Evolutionary conservation across 306 rosid species (phyloP).

Genomic region (Arachis hypogaea): DNA sequence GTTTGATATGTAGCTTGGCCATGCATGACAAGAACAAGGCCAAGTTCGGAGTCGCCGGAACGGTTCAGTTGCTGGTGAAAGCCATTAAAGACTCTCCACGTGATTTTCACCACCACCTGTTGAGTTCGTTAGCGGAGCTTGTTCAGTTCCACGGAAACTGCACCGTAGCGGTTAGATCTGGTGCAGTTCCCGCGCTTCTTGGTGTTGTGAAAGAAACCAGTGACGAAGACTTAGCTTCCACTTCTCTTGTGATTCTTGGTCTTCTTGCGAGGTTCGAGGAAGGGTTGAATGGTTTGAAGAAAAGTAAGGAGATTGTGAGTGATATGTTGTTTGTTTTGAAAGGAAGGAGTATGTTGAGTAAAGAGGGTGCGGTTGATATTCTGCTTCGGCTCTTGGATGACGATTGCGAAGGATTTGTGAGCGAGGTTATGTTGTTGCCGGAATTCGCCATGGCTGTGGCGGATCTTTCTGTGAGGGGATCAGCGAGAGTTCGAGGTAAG

Average conservation of each 20-base stretch:
- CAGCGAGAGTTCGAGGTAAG: constrained; percentile 62
- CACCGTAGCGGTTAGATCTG: constrained; percentile 70
- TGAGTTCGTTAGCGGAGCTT: constrained; percentile 74
- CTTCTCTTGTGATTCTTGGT: constrained; percentile 60
- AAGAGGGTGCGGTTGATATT: constrained; percentile 81
- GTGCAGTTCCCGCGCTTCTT: constrained; percentile 58
- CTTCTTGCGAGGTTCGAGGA: constrained; percentile 76
- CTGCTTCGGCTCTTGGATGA: constrained; percentile 75
- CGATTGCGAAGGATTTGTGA: constrained; percentile 59
- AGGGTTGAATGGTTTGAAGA: constrained; percentile 66
- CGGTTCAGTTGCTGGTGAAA: constrained; percentile 59
- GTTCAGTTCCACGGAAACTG: constrained; percentile 83
- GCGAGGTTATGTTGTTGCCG: constrained; percentile 56
- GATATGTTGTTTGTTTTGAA: constrained; percentile 60
- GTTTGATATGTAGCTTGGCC: constrained; percentile 73
- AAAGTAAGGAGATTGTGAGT: constrained; percentile 44
- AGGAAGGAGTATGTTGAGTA: constrained; percentile 73
- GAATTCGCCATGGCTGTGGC: constrained; percentile 58
- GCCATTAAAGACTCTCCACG: constrained; percentile 40
- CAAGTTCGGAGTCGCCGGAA: constrained; percentile 82
- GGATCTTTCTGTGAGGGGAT: constrained; percentile 84
- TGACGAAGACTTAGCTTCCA: constrained; percentile 58
- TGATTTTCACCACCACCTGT: constrained; percentile 53
- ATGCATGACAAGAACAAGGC: constrained; percentile 89
- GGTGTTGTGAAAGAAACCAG: constrained; percentile 46